Percentiles rank a stretch among this genome's conserved stretches.
These are phyloP conservation scores for Malassezia restricta DNA, from an alignment of 1,284 basidiomycete species.

Conservation along the genomic window DNA sequence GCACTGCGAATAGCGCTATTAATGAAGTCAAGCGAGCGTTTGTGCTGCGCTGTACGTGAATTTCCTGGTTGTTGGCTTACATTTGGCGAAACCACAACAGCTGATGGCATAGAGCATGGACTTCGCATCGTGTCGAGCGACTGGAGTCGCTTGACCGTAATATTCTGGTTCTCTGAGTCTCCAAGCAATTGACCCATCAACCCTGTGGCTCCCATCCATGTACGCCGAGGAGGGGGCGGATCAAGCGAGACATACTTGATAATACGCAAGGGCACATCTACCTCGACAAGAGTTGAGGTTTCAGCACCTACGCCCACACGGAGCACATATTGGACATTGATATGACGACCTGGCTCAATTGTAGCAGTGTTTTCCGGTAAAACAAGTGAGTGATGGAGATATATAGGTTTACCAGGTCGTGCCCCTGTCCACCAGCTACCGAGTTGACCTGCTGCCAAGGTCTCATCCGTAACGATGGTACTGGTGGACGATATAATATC, in stretches of 20 bases:
- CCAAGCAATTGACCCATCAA: conserved; percentile 2
- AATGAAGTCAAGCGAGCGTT: conserved; percentile 45
- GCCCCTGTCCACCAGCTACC: conserved; percentile 40
- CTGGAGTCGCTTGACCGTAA: conserved; percentile 31
- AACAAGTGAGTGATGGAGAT: conserved; percentile 36
- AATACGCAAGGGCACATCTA: conserved; percentile 60
- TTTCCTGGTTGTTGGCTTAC: not conserved
- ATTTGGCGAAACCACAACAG: not conserved
- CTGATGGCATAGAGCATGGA: conserved; percentile 9
- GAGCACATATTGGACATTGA: conserved; percentile 69
- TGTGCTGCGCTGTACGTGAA: conserved; percentile 25
- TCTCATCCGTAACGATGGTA: conserved; percentile 13
- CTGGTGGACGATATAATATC: conserved; percentile 12
- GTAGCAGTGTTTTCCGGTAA: conserved; percentile 59
- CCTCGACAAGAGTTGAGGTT: conserved; percentile 48
- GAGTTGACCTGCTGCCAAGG: conserved; percentile 10
- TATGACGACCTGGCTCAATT: conserved; percentile 59
- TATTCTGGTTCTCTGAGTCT: conserved; percentile 4
- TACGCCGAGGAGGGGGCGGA: conserved; percentile 52
- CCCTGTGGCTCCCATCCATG: not conserved
- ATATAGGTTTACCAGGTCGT: conserved; percentile 22
- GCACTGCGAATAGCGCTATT: conserved; percentile 45
- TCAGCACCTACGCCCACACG: conserved; percentile 60
- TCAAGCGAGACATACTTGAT: conserved; percentile 71
- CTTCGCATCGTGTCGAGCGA: conserved; percentile 34